Percentiles rank a stretch among this genome's conserved stretches.
phyloP scores from a whole-genome alignment of 2,329 filamentous ascomycete species.

The Fusarium luffae region DNA sequence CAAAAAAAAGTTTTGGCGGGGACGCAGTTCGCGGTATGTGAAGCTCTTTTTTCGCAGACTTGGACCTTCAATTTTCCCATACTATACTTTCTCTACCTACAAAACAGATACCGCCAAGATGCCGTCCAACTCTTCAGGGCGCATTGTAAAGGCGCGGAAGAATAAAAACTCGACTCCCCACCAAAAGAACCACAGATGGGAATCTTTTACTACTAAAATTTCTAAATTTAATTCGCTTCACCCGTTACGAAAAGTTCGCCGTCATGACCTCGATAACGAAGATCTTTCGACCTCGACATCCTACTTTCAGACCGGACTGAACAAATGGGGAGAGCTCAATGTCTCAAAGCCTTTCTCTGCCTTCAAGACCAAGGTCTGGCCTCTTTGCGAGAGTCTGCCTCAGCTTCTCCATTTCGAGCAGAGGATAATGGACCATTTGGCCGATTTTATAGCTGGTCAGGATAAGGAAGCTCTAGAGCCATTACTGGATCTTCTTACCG shows the following conservation, averaged over 20 bases:
- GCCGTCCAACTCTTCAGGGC: conserved; percentile 71
- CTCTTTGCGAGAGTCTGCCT: conserved; percentile 87
- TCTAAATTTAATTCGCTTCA: conserved; percentile 90
- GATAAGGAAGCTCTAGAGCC: conserved; percentile 87
- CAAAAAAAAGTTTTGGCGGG: conserved; percentile 51
- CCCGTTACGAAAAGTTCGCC: conserved; percentile 88
- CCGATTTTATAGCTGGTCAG: conserved; percentile 78
- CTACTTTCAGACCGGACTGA: conserved; percentile 83
- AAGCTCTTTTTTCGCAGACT: conserved; percentile 42
- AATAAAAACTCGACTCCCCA: conserved; percentile 77
- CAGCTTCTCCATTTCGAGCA: conserved; percentile 93
- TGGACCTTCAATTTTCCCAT: conserved; percentile 34
- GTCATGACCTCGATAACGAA: conserved; percentile 83
- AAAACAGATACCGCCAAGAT: conserved; percentile 59
- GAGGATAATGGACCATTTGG: conserved; percentile 81
- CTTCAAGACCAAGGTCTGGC: conserved; percentile 79
- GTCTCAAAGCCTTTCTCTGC: conserved; percentile 81
- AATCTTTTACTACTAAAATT: conserved; percentile 90
- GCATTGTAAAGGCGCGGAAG: conserved; percentile 76
- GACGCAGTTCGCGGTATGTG: conserved; percentile 36
- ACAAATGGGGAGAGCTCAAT: conserved; percentile 93
- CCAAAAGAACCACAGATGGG: conserved; percentile 87
- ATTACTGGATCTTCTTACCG: conserved; percentile 85
- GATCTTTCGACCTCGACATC: conserved; percentile 82
- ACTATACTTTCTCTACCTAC: conserved; percentile 30